Evolutionary conservation across 192 early-diverging fungal genomes (phyloP).

Genomic region (Nowakowskiella sp.): DNA sequence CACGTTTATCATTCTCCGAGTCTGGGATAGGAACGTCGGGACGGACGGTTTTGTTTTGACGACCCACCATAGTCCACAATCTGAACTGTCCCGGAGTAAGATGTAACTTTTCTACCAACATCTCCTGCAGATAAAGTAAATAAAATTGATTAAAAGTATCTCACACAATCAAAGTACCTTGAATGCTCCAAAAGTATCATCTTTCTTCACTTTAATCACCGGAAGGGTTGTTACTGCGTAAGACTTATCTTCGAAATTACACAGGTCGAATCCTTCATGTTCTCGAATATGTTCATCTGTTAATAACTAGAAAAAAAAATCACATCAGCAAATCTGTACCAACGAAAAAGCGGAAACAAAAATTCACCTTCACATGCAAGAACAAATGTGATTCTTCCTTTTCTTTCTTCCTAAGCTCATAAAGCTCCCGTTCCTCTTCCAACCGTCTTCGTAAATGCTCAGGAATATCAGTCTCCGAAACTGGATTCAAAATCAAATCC

Average conservation of each 20-base stretch:
- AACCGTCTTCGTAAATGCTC: slow-evolving; percentile 56
- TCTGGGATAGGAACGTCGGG: slow-evolving; percentile 65
- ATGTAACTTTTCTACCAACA: slow-evolving; percentile 36
- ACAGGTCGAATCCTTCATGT: slow-evolving; percentile 84
- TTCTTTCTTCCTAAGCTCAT: slow-evolving; percentile 59
- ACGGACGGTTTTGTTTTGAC: slow-evolving; percentile 87
- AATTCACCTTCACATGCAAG: slow-evolving; percentile 48
- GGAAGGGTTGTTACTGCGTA: slow-evolving; percentile 19
- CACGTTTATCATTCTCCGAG: slow-evolving; percentile 35
- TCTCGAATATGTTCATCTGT: slow-evolving; percentile 57
- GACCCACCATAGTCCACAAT: slow-evolving; percentile 78
- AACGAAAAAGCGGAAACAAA: background rate
- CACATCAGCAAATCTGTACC: background rate
- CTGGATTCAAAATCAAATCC: slow-evolving; percentile 59
- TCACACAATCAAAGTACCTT: slow-evolving; percentile 5
- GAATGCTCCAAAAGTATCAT: slow-evolving; percentile 38
- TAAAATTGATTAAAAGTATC: too few species aligned
- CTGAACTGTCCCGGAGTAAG: slow-evolving; percentile 50
- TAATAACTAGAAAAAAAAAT: slow-evolving; percentile 36
- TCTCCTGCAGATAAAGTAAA: slow-evolving; percentile 15
- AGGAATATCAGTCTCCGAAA: slow-evolving; percentile 68
- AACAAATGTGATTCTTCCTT: slow-evolving; percentile 61
- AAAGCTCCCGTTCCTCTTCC: slow-evolving; percentile 50
- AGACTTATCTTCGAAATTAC: slow-evolving; percentile 55
- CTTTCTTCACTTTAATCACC: slow-evolving; percentile 46